Percentiles rank a stretch among this genome's conserved stretches.
phyloP scores from a whole-genome alignment of 1,284 basidiomycete genomes.

The Cryptococcus hybrid region DNA sequence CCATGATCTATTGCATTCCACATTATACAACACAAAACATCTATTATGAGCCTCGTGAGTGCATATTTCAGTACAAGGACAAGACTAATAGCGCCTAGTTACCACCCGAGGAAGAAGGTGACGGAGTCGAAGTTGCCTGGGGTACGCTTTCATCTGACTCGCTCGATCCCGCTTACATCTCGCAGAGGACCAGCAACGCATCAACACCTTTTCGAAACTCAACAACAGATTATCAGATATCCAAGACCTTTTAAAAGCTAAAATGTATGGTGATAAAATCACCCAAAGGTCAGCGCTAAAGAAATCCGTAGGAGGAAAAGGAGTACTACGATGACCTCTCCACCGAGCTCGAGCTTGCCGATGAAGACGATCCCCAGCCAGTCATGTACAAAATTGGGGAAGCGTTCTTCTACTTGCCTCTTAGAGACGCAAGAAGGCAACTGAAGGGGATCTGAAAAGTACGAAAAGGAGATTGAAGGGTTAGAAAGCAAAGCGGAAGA shows the following conservation, averaged over 20 bases:
- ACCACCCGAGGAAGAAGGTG: conserved; percentile 70
- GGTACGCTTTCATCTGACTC: conserved; percentile 55
- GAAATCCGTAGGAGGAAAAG: conserved; percentile 69
- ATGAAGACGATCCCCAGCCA: conserved; percentile 74
- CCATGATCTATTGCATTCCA: neutral
- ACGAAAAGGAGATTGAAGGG: conserved; percentile 61
- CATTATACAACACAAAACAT: neutral
- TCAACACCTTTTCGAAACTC: conserved; percentile 89
- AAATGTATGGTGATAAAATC: conserved; percentile 59
- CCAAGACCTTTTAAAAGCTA: conserved; percentile 66
- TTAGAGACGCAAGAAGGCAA: conserved; percentile 67
- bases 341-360: conserved; percentile 83
- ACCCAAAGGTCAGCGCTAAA: neutral
- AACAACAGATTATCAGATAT: conserved; percentile 74
- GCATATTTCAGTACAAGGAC: neutral
- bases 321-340: conserved; percentile 86
- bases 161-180: neutral
- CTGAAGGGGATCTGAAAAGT: conserved; percentile 68
- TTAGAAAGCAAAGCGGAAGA: conserved; percentile 62
- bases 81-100: conserved; percentile 31
- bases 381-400: conserved; percentile 91
- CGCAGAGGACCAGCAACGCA: conserved; percentile 86
- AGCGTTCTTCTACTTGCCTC: conserved; percentile 76
- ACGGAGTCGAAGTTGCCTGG: conserved; percentile 86
- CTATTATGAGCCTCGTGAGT: conserved; percentile 38